Conservation (phyloP, 2,329 filamentous ascomycete genomes). For the Zasmidium angulare region DNA sequence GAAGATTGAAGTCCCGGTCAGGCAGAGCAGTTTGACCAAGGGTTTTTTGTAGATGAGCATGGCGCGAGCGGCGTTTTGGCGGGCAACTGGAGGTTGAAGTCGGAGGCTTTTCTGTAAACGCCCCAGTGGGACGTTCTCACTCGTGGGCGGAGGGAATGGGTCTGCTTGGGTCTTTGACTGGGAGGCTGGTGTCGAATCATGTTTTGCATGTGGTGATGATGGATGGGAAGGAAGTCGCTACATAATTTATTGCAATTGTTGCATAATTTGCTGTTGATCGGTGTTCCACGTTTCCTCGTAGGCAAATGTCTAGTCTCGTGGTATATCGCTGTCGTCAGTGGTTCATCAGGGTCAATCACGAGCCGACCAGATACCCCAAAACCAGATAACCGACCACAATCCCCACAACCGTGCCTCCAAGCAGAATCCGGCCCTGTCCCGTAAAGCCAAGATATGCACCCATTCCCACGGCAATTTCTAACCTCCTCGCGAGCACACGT, state of each 20-base stretch:
- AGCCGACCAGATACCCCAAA: slow-evolving; percentile 6
- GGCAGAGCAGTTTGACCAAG: slow-evolving; percentile 48
- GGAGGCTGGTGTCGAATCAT: too few species aligned
- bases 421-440: slow-evolving; percentile 45
- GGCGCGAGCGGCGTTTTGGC: slow-evolving; percentile 20
- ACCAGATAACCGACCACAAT: slow-evolving; percentile 33
- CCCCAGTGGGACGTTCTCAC: too few species aligned
- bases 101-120: slow-evolving; percentile 25
- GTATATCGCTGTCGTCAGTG: neutral
- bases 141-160: too few species aligned
- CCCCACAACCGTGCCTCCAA: slow-evolving; percentile 33
- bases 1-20: slow-evolving; percentile 37
- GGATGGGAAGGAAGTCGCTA: too few species aligned
- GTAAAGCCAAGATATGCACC: slow-evolving; percentile 55
- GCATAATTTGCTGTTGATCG: neutral
- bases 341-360: neutral
- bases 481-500: slow-evolving; percentile 54
- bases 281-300: too few species aligned
- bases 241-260: neutral
- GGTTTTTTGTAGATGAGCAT: slow-evolving; percentile 49
- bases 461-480: slow-evolving; percentile 61
- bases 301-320: neutral
- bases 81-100: slow-evolving; percentile 16
- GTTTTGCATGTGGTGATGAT: too few species aligned
- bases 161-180: neutral